phyloP scores from a whole-genome alignment of 2,329 filamentous ascomycete genomes.

The Pseudocercospora ulei region DNA sequence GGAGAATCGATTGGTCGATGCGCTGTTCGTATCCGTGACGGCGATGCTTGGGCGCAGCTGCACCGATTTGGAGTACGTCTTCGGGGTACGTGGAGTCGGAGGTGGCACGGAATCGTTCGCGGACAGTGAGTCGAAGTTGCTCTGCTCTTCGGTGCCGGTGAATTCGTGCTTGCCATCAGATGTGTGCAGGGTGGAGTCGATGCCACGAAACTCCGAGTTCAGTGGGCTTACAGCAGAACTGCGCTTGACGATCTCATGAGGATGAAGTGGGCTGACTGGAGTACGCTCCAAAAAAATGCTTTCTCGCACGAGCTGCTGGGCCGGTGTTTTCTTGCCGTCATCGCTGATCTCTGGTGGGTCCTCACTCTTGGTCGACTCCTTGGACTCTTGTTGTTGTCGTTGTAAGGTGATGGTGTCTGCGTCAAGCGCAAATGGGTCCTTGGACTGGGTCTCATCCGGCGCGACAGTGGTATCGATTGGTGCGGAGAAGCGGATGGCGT shows the following conservation, averaged over 20 bases:
- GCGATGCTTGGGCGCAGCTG: conserved; percentile 26
- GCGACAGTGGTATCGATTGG: conserved; percentile 28
- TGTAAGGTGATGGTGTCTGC: conserved; percentile 33
- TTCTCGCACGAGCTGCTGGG: conserved; percentile 9
- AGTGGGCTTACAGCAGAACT: conserved; percentile 33
- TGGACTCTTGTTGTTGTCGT: conserved; percentile 24
- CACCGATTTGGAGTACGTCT: conserved; percentile 32
- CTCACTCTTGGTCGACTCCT: conserved; percentile 12
- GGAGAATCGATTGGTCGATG: conserved; percentile 28
- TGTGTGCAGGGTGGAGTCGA: conserved; percentile 27
- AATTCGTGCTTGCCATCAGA: conserved; percentile 14
- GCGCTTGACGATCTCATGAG: conserved; percentile 27
- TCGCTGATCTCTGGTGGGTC: neutral
- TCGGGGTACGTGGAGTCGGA: conserved; percentile 29
- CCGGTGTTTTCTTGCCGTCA: conserved; percentile 15
- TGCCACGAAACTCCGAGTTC: conserved; percentile 26
- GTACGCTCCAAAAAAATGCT: conserved; percentile 14
- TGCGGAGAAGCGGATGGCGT: conserved; percentile 31
- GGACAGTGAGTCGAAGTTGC: conserved; percentile 9
- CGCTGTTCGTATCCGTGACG: conserved; percentile 22
- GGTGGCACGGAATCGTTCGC: conserved; percentile 24
- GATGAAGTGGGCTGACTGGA: conserved; percentile 30
- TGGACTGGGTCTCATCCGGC: conserved; percentile 30
- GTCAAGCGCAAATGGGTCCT: conserved; percentile 31
- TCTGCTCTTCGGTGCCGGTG: conserved; percentile 8